Base-by-base conservation (phyloP, 1,284 basidiomycete genomes). In the Dichomitus squalens region DNA sequence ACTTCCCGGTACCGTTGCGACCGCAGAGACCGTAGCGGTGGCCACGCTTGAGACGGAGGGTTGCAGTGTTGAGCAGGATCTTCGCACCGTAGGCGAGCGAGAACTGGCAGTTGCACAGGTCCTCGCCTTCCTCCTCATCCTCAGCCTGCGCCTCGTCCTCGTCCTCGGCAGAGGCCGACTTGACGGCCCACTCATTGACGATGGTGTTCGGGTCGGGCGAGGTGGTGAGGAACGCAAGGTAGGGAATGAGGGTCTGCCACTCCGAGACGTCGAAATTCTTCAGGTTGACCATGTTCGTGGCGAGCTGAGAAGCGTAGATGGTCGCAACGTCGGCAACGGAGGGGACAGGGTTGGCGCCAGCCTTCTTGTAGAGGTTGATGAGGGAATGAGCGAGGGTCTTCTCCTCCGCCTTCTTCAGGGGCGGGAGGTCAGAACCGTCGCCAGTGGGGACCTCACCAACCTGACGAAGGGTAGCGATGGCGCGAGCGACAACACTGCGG, bases 1-100 rank as follows among this genome's bases (percentile, higher is more conserved):
- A 98, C 85, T 98, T 98, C 71, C 95, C 95, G 71, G 95, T 95
- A 86, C 96, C 96, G 79, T 98, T 98, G 79, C 95, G 93, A 76
- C 96, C 95, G 76, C 94, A 96, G 49, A 98, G 90, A 87, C 95
- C 95, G 77, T 98, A 98, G 73, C 96, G 95, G 82, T 97, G 93
- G 60, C 95, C 96, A 80, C 96, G 95, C 86, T 97, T 98, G 75
- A 98, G 90, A 73, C 95, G 94, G 74, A 98, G 92, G 64, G 83
- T 90, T 64, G 96, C 95, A 53, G 95, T 96, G 84, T 98, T 97
- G 73, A 98, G 87, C 69, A 98, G 77, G 70, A 98, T 98, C 86
- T 98, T 97, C 74, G 95, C 95, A 90, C 95, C 96, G 75, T 98
- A 98, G 60, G 96, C 96, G 61, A 97, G 86, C 57, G 94, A 96